Evolutionary conservation across 495 filamentous ascomycete genomes (phyloP).

Genomic region (Neurospora sp.): DNA sequence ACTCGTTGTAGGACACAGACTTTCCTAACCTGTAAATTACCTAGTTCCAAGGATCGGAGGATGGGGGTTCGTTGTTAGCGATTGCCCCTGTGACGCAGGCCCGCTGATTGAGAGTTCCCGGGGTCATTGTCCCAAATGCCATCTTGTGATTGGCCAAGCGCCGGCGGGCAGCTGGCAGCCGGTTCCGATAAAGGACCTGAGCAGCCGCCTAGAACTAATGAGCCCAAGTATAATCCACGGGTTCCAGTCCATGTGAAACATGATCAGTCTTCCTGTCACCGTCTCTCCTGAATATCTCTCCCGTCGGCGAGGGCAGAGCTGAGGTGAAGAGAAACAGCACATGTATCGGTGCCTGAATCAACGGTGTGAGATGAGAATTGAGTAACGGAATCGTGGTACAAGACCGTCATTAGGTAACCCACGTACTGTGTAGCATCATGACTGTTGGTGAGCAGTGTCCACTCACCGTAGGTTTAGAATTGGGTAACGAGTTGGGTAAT

Average conservation of each 20-base stretch:
- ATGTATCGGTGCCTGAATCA: background rate
- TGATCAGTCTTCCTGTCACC: background rate
- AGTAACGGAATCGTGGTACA: background rate
- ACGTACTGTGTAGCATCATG: background rate
- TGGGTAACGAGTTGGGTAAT: background rate
- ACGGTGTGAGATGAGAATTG: background rate
- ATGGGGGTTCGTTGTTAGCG: background rate
- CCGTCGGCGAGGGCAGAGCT: background rate
- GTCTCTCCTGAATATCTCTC: background rate
- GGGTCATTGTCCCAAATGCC: background rate
- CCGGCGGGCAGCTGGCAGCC: background rate
- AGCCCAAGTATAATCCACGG: background rate
- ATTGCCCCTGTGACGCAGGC: conserved; percentile 7
- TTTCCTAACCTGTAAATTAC: background rate
- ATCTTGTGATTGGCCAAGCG: conserved; percentile 3
- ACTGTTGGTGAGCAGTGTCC: background rate
- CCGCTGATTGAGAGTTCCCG: conserved; percentile 11
- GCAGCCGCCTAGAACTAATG: background rate
- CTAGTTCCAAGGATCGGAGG: background rate
- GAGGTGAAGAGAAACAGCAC: background rate
- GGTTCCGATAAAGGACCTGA: background rate
- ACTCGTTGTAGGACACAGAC: background rate
- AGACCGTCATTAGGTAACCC: background rate
- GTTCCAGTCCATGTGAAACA: background rate
- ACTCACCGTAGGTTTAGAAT: background rate